Evolutionary conservation across 1,139 yeast species (phyloP), one percentile per base, ranked within the genome.

Genomic region (Debaryomycetaceae sp.): DNA sequence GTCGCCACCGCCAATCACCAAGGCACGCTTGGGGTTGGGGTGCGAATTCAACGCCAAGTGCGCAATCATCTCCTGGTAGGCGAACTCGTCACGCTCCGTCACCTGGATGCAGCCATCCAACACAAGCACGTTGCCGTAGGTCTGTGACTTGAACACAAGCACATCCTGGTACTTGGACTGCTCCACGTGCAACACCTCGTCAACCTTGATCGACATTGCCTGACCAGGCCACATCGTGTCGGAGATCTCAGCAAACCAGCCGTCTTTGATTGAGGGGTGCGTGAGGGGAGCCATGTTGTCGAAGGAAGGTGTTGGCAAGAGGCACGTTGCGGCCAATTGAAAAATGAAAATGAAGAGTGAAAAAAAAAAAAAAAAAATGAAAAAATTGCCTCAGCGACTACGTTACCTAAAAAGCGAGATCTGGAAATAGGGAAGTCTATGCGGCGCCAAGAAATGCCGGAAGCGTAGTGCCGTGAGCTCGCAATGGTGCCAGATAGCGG

Each of bases 1-100:
- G 53, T 88, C 96, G 48, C 96, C 96, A 43, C 96, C 96, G 37
- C 96, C 96, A 53, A 88, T 81, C 37, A 88, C 95, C 41, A 88
- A 68, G 19, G 91, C 96, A 53, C 72, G 78, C 68, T 83, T 83
- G 33, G 96, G 96, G 63, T 81, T 74, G 38, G 94, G 88, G 64
- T 88, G 96, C 27, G 93, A 77, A 74, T 83, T 83, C 61, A 88
- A 53, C 10, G 95, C 94, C 51, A 88, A 68, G 61, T 88, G 96
- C 25, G 95, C 65, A 56, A 88, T 88, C 95, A 88, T 85, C 60
- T 88, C 96, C 65, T 88, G 96, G 67, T 85, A 85, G 32, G 95
- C 77, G 58, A 85, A 88, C 62, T 88, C 96, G 54, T 88, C 96
- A 51, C 96, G 76, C 62, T 88, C 96, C 30, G 96, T 85, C 35